These are phyloP conservation scores for Kwoniella newhampshirensis DNA, from an alignment of 768 basidiomycete species.

Conservation along the genomic window DNA sequence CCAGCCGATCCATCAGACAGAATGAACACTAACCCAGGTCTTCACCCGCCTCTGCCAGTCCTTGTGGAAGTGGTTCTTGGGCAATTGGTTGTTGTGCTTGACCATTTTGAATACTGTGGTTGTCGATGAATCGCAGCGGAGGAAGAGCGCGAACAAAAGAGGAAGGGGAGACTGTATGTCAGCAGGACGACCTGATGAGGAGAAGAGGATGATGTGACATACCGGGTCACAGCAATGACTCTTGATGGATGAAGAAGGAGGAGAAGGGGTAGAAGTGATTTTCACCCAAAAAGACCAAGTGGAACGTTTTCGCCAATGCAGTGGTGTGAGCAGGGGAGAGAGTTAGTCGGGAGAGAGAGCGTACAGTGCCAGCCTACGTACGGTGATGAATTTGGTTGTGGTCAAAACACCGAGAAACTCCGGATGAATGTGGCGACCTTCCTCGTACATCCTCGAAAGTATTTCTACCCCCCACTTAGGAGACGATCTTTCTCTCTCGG, in stretches of 20 bases:
- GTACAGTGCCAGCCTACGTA: neutral
- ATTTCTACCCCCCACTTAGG: neutral
- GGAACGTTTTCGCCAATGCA: neutral
- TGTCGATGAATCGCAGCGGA: neutral
- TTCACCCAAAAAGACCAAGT: constrained; percentile 3
- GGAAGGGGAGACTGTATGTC: neutral
- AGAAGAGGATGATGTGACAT: neutral
- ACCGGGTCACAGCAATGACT: constrained; percentile 22
- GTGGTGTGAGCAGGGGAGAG: neutral
- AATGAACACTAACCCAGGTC: constrained; percentile 38
- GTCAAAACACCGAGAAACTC: constrained; percentile 11
- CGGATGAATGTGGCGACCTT: neutral
- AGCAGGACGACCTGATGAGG: neutral
- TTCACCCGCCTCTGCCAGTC: constrained; percentile 74
- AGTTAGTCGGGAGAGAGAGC: no score
- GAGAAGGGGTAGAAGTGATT: neutral
- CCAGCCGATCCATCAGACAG: neutral
- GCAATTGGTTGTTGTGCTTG: constrained; percentile 53
- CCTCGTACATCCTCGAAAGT: neutral
- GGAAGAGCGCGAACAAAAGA: constrained; percentile 1
- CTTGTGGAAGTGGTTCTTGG: constrained; percentile 65
- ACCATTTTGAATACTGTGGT: constrained; percentile 33
- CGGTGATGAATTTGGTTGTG: constrained; percentile 13
- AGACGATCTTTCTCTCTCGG: neutral
- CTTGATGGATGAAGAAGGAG: constrained; percentile 29